Conservation (phyloP, 352 stramenopile genomes). For the Pythium dissotocum region DNA sequence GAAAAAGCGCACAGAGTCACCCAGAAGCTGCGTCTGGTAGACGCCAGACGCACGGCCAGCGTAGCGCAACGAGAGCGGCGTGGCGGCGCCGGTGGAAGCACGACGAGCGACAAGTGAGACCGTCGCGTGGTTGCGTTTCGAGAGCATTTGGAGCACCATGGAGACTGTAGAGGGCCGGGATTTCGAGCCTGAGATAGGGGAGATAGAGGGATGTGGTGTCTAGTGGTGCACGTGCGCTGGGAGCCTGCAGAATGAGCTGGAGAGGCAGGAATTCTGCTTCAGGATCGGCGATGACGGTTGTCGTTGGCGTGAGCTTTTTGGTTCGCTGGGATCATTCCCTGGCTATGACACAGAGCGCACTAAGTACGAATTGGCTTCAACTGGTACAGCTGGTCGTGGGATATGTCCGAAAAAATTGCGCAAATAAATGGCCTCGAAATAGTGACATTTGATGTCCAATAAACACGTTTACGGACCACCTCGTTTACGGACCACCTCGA, state of each 20-base stretch:
- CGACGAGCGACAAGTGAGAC: neutral
- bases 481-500: neutral
- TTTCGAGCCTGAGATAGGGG: neutral
- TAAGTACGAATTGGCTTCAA: neutral
- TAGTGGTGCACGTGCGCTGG: neutral
- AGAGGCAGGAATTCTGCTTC: neutral
- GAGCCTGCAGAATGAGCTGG: neutral
- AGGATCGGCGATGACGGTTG: neutral
- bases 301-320: neutral
- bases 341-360: neutral
- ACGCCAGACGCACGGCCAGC: neutral
- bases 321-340: neutral
- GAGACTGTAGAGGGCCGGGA: neutral
- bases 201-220: neutral
- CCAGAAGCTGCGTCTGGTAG: slow-evolving; percentile 5
- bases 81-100: neutral
- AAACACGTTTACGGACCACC: neutral
- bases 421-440: neutral
- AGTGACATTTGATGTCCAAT: neutral
- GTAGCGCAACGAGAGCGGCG: slow-evolving; percentile 4
- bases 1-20: slow-evolving; percentile 12
- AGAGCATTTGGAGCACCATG: slow-evolving; percentile 1
- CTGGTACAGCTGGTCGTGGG: neutral
- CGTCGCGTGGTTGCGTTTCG: neutral
- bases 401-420: neutral